Evolutionary conservation across 495 filamentous ascomycete species (phyloP).

Genomic region (Hypoxylon lenormandii): DNA sequence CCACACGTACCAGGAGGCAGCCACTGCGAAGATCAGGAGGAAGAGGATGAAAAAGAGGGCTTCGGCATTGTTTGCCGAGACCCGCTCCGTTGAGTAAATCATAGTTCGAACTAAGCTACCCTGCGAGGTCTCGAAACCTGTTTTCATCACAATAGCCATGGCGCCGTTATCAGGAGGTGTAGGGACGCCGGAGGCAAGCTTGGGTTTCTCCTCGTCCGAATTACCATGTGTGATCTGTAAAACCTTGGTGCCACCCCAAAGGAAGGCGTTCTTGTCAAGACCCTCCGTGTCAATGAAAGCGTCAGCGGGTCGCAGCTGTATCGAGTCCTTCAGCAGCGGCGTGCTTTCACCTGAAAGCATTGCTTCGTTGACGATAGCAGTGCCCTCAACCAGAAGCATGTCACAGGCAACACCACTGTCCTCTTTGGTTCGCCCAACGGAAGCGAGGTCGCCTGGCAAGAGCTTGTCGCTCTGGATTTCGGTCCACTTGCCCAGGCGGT

Average conservation of each 20-base stretch:
- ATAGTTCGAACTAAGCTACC: conserved; percentile 97
- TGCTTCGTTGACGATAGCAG: conserved; percentile 97
- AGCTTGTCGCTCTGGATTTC: conserved; percentile 94
- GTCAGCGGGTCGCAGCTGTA: conserved; percentile 88
- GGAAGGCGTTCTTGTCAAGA: conserved; percentile 93
- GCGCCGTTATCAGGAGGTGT: conserved; percentile 88
- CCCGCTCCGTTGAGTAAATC: conserved; percentile 99
- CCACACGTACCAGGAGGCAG: conserved; percentile 99
- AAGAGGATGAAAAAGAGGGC: conserved; percentile 97
- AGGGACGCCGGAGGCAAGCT: conserved; percentile 76
- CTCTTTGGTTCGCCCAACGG: conserved; percentile 93
- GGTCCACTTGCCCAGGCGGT: conserved; percentile 83
- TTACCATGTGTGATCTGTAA: conserved; percentile 90
- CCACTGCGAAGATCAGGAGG: conserved; percentile 93
- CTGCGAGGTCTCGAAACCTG: conserved; percentile 98
- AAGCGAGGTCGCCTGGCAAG: conserved; percentile 94
- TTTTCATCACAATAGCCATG: conserved; percentile 94
- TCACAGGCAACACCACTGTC: conserved; percentile 97
- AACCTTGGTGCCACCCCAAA: conserved; percentile 97
- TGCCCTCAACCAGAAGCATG: conserved; percentile 93
- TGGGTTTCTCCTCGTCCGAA: conserved; percentile 75
- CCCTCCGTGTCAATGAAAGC: conserved; percentile 89
- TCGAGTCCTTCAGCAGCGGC: conserved; percentile 92
- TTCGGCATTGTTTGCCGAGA: conserved; percentile 96
- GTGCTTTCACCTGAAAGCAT: conserved; percentile 99